Percentiles rank a stretch among this genome's conserved stretches.
Conservation (phyloP, 345 rosid genomes). For the Salix purpurea region DNA sequence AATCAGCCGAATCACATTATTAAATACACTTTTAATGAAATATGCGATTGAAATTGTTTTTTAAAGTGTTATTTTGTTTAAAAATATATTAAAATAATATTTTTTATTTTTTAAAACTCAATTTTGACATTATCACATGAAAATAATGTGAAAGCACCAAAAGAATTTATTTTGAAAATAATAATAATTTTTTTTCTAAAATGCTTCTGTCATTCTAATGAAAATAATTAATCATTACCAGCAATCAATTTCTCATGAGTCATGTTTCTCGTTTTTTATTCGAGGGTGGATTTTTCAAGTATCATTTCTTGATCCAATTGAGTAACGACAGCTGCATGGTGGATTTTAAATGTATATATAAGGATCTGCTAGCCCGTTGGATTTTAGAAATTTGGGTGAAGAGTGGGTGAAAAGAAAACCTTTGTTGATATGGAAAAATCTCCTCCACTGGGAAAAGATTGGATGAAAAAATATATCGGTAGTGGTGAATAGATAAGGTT, state of each 20-base stretch:
- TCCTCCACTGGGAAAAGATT: conserved; percentile 3
- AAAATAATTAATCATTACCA: neutral
- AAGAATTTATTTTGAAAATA: no score
- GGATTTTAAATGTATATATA: no score
- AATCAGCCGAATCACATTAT: no score
- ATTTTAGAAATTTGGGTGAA: neutral
- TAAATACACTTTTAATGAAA: no score
- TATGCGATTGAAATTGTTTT: no score
- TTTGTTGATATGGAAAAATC: neutral
- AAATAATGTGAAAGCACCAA: neutral
- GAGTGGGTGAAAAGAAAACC: neutral
- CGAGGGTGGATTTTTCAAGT: neutral
- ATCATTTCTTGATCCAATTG: neutral
- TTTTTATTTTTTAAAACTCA: no score
- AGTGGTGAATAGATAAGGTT: conserved; percentile 28
- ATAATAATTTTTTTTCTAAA: no score
- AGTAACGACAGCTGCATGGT: neutral
- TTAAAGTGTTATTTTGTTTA: no score
- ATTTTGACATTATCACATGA: no score
- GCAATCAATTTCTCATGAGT: neutral
- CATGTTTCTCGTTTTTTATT: neutral
- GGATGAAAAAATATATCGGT: neutral
- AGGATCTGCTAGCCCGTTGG: neutral
- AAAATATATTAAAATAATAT: no score
- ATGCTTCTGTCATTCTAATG: neutral